Percentiles rank a stretch among this genome's conserved stretches.
Conservation (phyloP, 148 eudicot genomes). For the Rhododendron molle region DNA sequence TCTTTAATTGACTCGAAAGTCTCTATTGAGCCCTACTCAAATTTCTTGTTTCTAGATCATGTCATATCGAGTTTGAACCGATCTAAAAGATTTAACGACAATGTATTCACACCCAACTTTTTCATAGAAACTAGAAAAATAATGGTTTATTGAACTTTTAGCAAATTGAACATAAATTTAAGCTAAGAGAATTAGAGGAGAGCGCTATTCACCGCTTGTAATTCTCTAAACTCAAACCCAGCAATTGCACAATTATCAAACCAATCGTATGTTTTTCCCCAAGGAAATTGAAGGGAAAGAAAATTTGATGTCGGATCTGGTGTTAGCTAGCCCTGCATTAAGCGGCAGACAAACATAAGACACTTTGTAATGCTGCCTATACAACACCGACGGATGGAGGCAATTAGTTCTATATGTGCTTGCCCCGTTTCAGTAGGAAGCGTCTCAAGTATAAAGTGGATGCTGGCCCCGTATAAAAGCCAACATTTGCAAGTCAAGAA, state of each 20-base stretch:
- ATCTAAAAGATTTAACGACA: too few relatives aligned
- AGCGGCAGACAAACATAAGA: too few relatives aligned
- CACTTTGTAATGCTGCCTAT: too few relatives aligned
- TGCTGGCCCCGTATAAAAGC: too few relatives aligned
- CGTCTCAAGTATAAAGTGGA: too few relatives aligned
- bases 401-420: too few relatives aligned
- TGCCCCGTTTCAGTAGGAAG: too few relatives aligned
- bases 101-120: too few relatives aligned
- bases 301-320: too few relatives aligned
- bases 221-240: background rate
- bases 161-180: background rate
- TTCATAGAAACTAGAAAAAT: background rate
- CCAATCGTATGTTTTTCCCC: background rate
- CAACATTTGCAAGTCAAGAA: background rate
- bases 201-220: background rate
- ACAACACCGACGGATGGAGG: fast-evolving
- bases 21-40: background rate
- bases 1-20: background rate
- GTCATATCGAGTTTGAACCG: background rate
- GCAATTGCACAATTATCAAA: background rate
- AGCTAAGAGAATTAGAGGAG: background rate
- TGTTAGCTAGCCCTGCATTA: too few relatives aligned
- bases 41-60: background rate
- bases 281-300: background rate
- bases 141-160: background rate